Evolutionary conservation across 1,284 basidiomycete species (phyloP).

Genomic region (Amylostereum areolatum): DNA sequence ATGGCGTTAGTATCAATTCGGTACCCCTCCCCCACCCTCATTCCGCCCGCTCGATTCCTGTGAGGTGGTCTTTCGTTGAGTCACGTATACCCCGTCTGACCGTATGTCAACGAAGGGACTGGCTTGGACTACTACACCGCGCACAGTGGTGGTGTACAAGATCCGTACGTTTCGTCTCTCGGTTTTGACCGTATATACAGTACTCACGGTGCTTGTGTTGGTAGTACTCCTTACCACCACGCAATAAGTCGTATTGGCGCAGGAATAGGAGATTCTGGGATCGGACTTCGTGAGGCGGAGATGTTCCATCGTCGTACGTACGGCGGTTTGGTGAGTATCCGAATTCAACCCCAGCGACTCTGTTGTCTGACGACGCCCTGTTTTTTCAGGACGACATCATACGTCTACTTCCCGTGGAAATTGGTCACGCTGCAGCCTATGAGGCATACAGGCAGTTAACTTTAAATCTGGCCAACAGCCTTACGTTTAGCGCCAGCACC

Average conservation of each 20-base stretch:
- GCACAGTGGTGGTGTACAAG: slow-evolving; percentile 28
- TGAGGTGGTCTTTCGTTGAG: too few species aligned
- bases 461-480: too few species aligned
- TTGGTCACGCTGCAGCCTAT: slow-evolving; percentile 60
- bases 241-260: slow-evolving; percentile 37
- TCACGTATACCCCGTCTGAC: too few species aligned
- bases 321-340: slow-evolving; percentile 38
- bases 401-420: slow-evolving; percentile 39
- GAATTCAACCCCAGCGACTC: slow-evolving; percentile 3
- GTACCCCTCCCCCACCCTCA: slow-evolving; percentile 41
- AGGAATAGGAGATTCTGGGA: slow-evolving; percentile 28
- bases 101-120: slow-evolving; percentile 36
- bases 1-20: slow-evolving; percentile 40
- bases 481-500: too few species aligned
- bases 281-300: slow-evolving; percentile 47
- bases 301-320: slow-evolving; percentile 54
- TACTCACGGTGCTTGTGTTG: too few species aligned
- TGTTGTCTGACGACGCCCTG: not conserved
- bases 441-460: slow-evolving; percentile 58
- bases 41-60: too few species aligned
- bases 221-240: slow-evolving; percentile 48
- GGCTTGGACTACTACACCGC: slow-evolving; percentile 55
- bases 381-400: slow-evolving; percentile 38
- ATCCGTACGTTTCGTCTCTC: slow-evolving; percentile 48
- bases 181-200: too few species aligned